These are phyloP conservation scores for Vitis rotundifolia DNA, from an alignment of 164 flowering plant species.

Conservation along the genomic window DNA sequence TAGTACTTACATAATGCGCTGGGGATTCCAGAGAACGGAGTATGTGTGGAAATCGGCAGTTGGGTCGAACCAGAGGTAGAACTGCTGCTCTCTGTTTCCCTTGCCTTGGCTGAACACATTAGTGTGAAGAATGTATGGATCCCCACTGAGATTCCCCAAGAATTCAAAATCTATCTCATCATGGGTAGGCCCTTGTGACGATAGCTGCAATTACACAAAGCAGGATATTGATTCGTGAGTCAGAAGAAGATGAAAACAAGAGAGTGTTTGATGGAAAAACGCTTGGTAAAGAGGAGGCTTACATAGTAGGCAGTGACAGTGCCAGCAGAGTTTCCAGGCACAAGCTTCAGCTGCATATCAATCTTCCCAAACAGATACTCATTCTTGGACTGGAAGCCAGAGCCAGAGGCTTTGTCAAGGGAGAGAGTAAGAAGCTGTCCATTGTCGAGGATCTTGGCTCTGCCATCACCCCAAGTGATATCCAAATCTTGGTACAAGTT, in stretches of 20 bases:
- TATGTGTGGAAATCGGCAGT: slow-evolving; percentile 51
- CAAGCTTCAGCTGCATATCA: slow-evolving; percentile 48
- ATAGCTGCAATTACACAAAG: slow-evolving; percentile 25
- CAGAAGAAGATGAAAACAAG: no score
- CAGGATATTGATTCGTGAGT: no score
- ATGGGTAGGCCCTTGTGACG: slow-evolving; percentile 27
- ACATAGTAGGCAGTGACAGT: slow-evolving; percentile 52
- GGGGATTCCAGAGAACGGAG: slow-evolving; percentile 34
- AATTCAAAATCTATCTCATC: slow-evolving; percentile 39
- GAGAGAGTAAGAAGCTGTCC: slow-evolving; percentile 26
- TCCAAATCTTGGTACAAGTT: slow-evolving; percentile 18
- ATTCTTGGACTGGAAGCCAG: slow-evolving; percentile 33
- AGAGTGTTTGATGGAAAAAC: no score
- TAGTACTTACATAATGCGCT: slow-evolving; percentile 28
- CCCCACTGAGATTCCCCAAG: slow-evolving; percentile 41
- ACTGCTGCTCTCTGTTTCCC: slow-evolving; percentile 54
- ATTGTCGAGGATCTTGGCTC: slow-evolving; percentile 21
- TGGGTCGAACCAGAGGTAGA: slow-evolving; percentile 65
- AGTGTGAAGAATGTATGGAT: slow-evolving; percentile 53
- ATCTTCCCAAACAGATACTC: slow-evolving; percentile 32
- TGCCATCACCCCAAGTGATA: slow-evolving; percentile 27
- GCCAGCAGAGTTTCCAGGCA: slow-evolving; percentile 49
- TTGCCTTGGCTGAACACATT: slow-evolving; percentile 48
- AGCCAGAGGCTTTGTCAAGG: slow-evolving; percentile 33
- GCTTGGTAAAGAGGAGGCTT: not conserved